Evolutionary conservation across 139 green algal genomes (phyloP), one percentile per base, ranked within the genome.

Genomic region (Chlamydomonas schloesseri): DNA sequence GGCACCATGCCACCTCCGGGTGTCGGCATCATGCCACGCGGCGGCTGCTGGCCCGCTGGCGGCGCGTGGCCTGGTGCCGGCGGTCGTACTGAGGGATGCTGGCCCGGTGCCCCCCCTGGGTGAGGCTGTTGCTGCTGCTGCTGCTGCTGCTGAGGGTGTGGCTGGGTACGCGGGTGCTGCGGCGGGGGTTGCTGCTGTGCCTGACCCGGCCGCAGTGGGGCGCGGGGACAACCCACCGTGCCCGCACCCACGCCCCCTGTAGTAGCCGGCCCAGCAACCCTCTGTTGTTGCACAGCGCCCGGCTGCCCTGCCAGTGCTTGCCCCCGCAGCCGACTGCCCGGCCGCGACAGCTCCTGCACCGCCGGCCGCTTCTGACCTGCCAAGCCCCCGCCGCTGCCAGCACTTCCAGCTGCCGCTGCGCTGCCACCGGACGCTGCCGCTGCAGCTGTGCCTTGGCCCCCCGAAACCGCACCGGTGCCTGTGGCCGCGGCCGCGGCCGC

Each of bases 321-420:
- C n/a, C 65, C 47, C n/a, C 79, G 79, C 24, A 85, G 23, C 67
- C 79, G 31, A n/a, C n/a, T 75, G 31, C 15, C 26, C 23, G 79
- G 67, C 21, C 79, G 47, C 31, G 33, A 47, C 0, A 85, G 47
- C 47, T 85, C 79, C n/a, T 77, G 65, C 24, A 29, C 47, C 31
- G 79, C 65, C 3, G 79, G 79, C 6, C 79, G 79, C 47, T 85
- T 85, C 67, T 82, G 47, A 10, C 79, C 53, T 1, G 78, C 64
- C 29, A 84, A 17, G 28, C 10, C 13, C 5, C n/a, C n/a, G 4
- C n/a, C 64, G n/a, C 64, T 13, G 64, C n/a, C n/a, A n/a, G 29
- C 64, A 24, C 13, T n/a, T 37, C 26, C 64, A 24, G 64, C 60
- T 31, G 60, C 24, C 60, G 60, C 60, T 9, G 17, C 60, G 31